Percentiles rank a stretch among this genome's conserved stretches.
phyloP scores from a whole-genome alignment of 331 rosid species.

The Dryas integrifolia region DNA sequence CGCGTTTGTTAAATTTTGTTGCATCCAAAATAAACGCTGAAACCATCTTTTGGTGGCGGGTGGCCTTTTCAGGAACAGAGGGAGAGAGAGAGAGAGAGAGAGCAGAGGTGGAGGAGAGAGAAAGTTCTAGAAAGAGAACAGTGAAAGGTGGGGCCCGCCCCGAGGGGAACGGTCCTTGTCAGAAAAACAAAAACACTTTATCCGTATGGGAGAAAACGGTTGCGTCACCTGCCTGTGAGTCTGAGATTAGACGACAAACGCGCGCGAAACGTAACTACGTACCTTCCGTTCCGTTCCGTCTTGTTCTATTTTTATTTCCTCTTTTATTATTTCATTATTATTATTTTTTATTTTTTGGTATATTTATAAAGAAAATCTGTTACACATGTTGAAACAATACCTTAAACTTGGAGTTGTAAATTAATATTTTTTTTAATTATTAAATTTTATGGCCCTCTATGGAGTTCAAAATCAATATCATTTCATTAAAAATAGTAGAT shows the following conservation, averaged over 20 bases:
- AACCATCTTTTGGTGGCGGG: background rate
- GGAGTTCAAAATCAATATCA: no score
- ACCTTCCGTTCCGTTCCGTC: no score
- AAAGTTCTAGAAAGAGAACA: slow-evolving; percentile 8
- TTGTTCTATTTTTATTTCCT: no score
- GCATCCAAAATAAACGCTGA: background rate
- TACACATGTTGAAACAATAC: no score
- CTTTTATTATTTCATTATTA: no score
- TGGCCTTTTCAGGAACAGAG: background rate
- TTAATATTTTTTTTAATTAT: no score
- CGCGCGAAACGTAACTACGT: background rate
- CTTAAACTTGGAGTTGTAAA: no score
- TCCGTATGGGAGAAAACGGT: background rate
- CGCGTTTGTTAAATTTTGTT: slow-evolving; percentile 9
- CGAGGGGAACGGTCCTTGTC: background rate
- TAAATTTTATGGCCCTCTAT: no score
- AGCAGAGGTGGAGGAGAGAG: slow-evolving; percentile 12
- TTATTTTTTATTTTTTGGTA: no score
- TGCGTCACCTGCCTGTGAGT: background rate
- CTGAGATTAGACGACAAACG: slow-evolving; percentile 3
- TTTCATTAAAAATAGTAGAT: no score
- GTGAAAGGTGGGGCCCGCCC: background rate
- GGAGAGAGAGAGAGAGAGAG: no score
- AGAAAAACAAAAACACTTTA: background rate
- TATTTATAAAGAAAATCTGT: no score